Base-by-base conservation (phyloP, 2,329 filamentous ascomycete genomes). In the Aureobasidium leucospermi region DNA sequence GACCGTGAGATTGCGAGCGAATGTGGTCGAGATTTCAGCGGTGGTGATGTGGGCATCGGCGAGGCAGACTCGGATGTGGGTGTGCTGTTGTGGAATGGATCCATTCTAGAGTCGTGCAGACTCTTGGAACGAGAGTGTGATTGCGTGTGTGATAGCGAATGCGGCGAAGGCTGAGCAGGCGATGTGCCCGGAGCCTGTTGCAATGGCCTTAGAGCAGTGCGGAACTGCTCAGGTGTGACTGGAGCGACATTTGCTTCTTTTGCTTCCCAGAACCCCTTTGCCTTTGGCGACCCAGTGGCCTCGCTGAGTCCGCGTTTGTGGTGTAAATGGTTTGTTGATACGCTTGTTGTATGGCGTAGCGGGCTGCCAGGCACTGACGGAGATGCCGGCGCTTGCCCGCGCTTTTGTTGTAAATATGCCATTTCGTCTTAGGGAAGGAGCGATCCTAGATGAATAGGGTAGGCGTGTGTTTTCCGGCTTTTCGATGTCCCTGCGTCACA, bases 1-100 rank as follows among this genome's bases (percentile, higher is more conserved):
- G 70, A 71, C 7, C 71, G 64, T 4, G 70, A 71, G 11, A 74
- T 69, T 13, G 68, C 64, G 4, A 65, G 61, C 7, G 66, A 66
- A 38, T 67, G 64, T 28, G 69, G 69, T 46, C 64, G 60, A 11
- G 63, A 63, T 31, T 64, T 63, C 16, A 65, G 63, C 8, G 67
- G 65, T 23, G 66, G 65, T 6, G 66, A 63, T 19, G 63, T 61
- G 62, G 65, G 13, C 63, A 61, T 58, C 67, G 68, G 29, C 61
- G 65, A 45, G 58, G 57, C 39, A 62, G 63, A 39, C 63, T 65
- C 16, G 63, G 64, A 31, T 63, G 60, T 31, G 65, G 63, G 19
- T 57, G 63, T 53, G 65, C 62, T 49, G 28, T 45, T 32, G 15
- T 36, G 36, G 31, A 42, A 59, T 3, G 45, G 36, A 15, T 59